A percentile compares a stretch with the other conserved stretches of the same genome.
phyloP scores from a whole-genome alignment of 257 asterid species.

The Solanum bulbocastanum region DNA sequence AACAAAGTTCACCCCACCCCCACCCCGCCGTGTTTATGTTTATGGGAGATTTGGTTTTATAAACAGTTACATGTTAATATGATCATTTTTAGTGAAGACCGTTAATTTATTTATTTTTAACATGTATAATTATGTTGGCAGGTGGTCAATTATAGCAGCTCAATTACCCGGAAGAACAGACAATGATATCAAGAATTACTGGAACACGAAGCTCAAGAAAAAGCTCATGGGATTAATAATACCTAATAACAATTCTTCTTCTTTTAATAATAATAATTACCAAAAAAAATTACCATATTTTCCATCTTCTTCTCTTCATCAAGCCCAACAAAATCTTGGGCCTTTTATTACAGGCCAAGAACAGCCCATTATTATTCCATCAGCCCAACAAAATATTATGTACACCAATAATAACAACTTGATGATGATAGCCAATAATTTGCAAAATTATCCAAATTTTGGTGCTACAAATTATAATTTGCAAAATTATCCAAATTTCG shows the following conservation, averaged over 20 bases:
- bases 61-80: background rate
- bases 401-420: slow-evolving; percentile 3
- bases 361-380: slow-evolving; percentile 11
- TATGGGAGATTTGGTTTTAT: background rate
- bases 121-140: background rate
- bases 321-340: background rate
- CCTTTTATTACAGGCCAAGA: slow-evolving; percentile 2
- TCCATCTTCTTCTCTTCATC: slow-evolving; percentile 16
- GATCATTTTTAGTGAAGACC: background rate
- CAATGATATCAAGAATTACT: slow-evolving; percentile 76
- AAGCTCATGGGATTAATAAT: slow-evolving; percentile 41
- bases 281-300: slow-evolving; percentile 17
- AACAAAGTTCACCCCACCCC: background rate
- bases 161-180: slow-evolving; percentile 82
- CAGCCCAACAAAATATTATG: slow-evolving; percentile 18
- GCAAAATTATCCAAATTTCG: slow-evolving; percentile 5
- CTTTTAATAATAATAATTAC: background rate
- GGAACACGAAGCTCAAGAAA: slow-evolving; percentile 90
- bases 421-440: background rate
- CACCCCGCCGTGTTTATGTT: background rate
- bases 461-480: slow-evolving; percentile 4
- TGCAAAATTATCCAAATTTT: background rate
- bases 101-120: background rate
- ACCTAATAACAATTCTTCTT: background rate
- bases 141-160: slow-evolving; percentile 79